Conservation (phyloP, 169 alveolate genomes). For the Plasmodium gonderi region DNA sequence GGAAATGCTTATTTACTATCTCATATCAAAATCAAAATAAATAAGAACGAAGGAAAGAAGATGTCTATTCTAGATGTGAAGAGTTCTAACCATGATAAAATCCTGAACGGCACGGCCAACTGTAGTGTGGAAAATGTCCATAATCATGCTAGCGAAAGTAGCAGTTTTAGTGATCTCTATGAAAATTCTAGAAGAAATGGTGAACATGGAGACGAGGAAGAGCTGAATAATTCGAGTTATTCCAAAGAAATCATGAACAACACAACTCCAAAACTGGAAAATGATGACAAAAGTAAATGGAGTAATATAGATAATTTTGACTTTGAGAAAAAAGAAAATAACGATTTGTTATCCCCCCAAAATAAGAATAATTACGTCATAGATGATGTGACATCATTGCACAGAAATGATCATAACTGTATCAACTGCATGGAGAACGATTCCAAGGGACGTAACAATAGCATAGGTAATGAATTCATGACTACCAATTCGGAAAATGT, state of each 20-base stretch:
- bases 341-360: neutral
- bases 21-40: neutral
- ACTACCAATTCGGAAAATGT: constrained; percentile 8
- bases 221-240: neutral
- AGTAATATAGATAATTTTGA: neutral
- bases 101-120: no score
- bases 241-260: neutral
- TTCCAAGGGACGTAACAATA: neutral
- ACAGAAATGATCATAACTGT: constrained; percentile 1
- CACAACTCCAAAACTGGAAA: neutral
- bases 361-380: neutral
- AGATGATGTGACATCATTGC: neutral
- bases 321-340: neutral
- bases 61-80: neutral
- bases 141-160: neutral
- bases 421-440: neutral
- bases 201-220: neutral
- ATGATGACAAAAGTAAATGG: neutral
- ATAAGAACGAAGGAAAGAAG: neutral
- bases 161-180: neutral
- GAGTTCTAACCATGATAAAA: neutral
- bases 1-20: neutral
- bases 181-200: neutral
- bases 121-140: neutral
- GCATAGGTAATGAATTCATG: neutral